Percentiles rank a stretch among this genome's conserved stretches.
Evolutionary conservation across 225 moss, liverwort and hornwort species (phyloP).

Genomic region (Pseudoscleropodium purum): DNA sequence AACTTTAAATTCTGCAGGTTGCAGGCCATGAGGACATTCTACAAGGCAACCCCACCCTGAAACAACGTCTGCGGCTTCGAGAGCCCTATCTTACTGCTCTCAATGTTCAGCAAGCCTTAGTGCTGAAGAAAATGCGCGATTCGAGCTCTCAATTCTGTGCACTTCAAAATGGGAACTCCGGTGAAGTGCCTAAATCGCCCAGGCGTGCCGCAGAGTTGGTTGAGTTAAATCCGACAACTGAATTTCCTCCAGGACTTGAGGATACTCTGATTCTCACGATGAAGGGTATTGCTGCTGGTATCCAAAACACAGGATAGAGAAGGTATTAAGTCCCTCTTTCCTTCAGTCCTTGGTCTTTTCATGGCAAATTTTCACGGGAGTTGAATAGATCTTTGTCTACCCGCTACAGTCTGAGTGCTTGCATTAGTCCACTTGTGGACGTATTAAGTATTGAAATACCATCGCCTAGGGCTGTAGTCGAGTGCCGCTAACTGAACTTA

Average conservation of each 20-base stretch:
- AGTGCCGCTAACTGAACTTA: not conserved
- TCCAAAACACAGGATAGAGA: slow-evolving; percentile 56
- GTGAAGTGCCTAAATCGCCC: slow-evolving; percentile 16
- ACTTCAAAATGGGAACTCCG: slow-evolving; percentile 7
- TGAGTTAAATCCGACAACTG: slow-evolving; percentile 45
- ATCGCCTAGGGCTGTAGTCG: not conserved
- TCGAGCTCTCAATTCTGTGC: slow-evolving; percentile 23
- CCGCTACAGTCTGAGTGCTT: not conserved
- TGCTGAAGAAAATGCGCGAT: slow-evolving; percentile 59
- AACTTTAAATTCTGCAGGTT: slow-evolving; percentile 19
- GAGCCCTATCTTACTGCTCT: slow-evolving; percentile 58
- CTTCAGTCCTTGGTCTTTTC: not conserved
- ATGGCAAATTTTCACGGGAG: not conserved
- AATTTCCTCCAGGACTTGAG: slow-evolving; percentile 53
- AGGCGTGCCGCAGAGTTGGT: slow-evolving; percentile 42
- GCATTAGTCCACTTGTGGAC: not conserved
- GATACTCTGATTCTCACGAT: slow-evolving; percentile 62
- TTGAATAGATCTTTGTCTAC: not conserved
- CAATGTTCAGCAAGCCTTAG: slow-evolving; percentile 54
- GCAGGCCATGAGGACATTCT: slow-evolving; percentile 52
- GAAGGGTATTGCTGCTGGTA: slow-evolving; percentile 66
- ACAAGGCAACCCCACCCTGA: slow-evolving; percentile 45
- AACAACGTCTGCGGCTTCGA: slow-evolving; percentile 55
- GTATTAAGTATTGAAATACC: not conserved
- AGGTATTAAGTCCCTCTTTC: slow-evolving; percentile 3